Evolutionary conservation across 139 green algal species (phyloP), one percentile per base, ranked within the genome.

Genomic region (Chlamydomonas schloesseri): DNA sequence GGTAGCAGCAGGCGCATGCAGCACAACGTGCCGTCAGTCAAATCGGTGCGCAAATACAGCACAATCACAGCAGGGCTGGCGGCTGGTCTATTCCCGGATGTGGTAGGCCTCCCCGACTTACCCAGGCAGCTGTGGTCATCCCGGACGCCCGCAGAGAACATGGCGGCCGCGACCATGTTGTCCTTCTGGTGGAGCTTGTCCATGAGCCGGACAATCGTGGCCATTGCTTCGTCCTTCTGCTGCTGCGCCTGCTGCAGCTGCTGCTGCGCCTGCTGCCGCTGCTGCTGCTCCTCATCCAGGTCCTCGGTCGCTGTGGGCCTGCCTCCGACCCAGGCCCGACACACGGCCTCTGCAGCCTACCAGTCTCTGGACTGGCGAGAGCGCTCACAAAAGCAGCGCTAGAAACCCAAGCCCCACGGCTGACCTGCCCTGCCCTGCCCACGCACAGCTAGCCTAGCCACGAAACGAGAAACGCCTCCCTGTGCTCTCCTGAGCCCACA

Each of bases 1-100:
- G 64, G 64, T 70, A 70, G 64, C 64, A 70, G 64, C 64, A 70
- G 64, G 64, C 36, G 64, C 64, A 70, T 70, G 64, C 64, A 70
- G 64, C 64, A 28, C 29, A 37, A 70, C 36, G 64, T 70, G 64
- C 64, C 26, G 29, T 57, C 50, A 57, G 14, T 14, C 50, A 57
- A 57, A n/a, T n/a, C n/a, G n/a, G 28, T 70, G 29, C 28, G 28
- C 28, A 70, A 70, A 70, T 37, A 57, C 64, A 70, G 64, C 64
- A 70, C 64, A 28, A 70, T 70, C 64, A 70, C 64, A 70, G 64
- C 64, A 70, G 64, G 64, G 50, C 64, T 36, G 64, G 64, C 28
- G 64, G 64, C 64, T 70, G 64, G 64, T 70, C 64, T 70, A 28
- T 70, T 70, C 64, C 64, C 64, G 64, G 64, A 26, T 70, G 29